Percentiles rank a stretch among this genome's conserved stretches.
These are phyloP conservation scores for Capsella bursapastoris DNA, from an alignment of 345 rosid species.

Conservation along the genomic window DNA sequence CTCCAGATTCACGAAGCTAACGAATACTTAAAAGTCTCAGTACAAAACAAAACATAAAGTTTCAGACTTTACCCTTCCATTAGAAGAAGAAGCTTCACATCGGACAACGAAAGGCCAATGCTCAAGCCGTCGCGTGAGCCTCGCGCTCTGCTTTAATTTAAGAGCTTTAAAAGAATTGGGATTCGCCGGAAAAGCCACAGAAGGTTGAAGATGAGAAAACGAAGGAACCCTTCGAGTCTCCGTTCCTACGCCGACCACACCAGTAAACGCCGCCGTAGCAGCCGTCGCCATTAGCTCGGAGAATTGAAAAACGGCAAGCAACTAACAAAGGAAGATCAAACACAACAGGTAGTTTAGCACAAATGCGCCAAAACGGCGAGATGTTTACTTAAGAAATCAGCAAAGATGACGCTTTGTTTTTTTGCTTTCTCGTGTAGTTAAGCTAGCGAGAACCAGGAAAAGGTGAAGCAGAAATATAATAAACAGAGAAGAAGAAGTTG, in stretches of 20 bases:
- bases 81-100: conserved; percentile 61
- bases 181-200: conserved; percentile 50
- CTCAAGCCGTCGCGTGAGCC: conserved; percentile 45
- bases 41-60: background rate
- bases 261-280: conserved; percentile 49
- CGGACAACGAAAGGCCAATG: conserved; percentile 53
- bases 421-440: conserved; percentile 22
- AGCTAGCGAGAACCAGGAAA: conserved; percentile 3
- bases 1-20: background rate
- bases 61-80: conserved; percentile 62
- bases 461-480: conserved; percentile 24
- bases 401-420: conserved; percentile 33
- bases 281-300: conserved; percentile 42
- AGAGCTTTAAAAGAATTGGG: conserved; percentile 45
- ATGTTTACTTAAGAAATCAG: conserved; percentile 45
- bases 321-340: background rate
- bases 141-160: conserved; percentile 44
- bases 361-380: conserved; percentile 23
- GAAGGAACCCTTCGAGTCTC: conserved; percentile 31
- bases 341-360: background rate
- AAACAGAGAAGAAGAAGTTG: conserved; percentile 10
- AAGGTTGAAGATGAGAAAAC: conserved; percentile 48
- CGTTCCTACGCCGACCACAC: conserved; percentile 30
- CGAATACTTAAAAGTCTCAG: background rate
- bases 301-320: conserved; percentile 11